Percentiles rank a stretch among this genome's conserved stretches.
These are phyloP conservation scores for Cytospora chrysosperma DNA, from an alignment of 2,329 filamentous ascomycete species.

Conservation along the genomic window DNA sequence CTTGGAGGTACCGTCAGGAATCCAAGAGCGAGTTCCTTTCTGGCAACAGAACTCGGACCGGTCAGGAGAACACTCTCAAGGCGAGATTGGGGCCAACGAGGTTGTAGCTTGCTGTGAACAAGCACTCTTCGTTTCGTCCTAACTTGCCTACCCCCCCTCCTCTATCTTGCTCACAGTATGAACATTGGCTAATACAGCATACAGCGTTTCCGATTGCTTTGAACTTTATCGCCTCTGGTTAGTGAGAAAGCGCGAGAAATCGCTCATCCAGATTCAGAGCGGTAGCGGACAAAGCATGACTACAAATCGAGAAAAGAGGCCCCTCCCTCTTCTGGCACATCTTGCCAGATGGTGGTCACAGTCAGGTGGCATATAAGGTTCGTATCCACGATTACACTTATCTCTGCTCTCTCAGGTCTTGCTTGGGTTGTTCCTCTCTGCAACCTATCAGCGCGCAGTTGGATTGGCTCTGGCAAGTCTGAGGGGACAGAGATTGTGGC, in stretches of 20 bases:
- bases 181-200: constrained; percentile 9
- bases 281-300: constrained; percentile 51
- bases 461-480: constrained; percentile 15
- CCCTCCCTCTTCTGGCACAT: background rate
- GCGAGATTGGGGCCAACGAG: background rate
- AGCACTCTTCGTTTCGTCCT: constrained; percentile 20
- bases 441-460: background rate
- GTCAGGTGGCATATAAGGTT: constrained; percentile 38
- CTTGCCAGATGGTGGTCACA: constrained; percentile 1
- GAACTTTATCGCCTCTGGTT: constrained; percentile 90
- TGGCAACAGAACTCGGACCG: constrained; percentile 79
- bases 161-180: background rate
- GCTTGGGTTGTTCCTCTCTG: background rate
- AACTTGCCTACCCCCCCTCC: constrained; percentile 2
- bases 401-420: constrained; percentile 29
- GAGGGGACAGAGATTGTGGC: constrained; percentile 50
- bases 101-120: background rate
- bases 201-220: constrained; percentile 76
- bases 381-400: constrained; percentile 43
- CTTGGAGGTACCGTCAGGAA: constrained; percentile 61
- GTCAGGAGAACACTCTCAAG: constrained; percentile 49
- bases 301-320: constrained; percentile 20
- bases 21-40: constrained; percentile 70
- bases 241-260: constrained; percentile 53
- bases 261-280: constrained; percentile 52